A percentile compares a stretch with the other conserved stretches of the same genome.
Conservation (phyloP, 2,329 filamentous ascomycete species). For the Malbranchea zuffiana region DNA sequence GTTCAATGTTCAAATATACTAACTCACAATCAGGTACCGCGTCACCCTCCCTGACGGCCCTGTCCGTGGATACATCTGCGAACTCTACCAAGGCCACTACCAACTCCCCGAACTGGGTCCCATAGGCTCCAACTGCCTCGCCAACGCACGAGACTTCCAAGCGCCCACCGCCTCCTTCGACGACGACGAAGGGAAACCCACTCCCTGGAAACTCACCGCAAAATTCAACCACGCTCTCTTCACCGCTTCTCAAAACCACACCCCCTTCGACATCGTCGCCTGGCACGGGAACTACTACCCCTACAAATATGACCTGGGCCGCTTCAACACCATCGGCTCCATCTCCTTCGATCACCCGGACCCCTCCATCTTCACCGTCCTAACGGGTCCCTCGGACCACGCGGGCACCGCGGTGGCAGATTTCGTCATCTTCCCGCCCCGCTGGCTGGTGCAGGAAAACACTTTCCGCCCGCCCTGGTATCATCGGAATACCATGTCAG, state of each 20-base stretch:
- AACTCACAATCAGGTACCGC: conserved; percentile 43
- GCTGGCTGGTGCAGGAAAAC: conserved; percentile 51
- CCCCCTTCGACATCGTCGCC: conserved; percentile 66
- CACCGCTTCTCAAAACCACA: conserved; percentile 54
- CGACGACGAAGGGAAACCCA: conserved; percentile 43
- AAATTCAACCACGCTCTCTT: conserved; percentile 62
- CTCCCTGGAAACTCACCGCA: conserved; percentile 46
- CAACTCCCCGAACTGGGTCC: conserved; percentile 60
- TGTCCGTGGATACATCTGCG: conserved; percentile 62
- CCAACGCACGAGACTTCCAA: conserved; percentile 66
- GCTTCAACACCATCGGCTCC: conserved; percentile 63
- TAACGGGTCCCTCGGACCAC: conserved; percentile 48
- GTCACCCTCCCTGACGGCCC: conserved; percentile 54
- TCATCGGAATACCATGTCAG: conserved; percentile 54
- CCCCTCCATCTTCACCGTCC: conserved; percentile 62
- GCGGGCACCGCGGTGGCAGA: conserved; percentile 53
- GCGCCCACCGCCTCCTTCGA: conserved; percentile 58
- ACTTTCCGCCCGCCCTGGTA: conserved; percentile 54
- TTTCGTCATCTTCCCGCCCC: conserved; percentile 55
- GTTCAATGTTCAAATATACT: neutral
- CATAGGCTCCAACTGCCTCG: conserved; percentile 63
- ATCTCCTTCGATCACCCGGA: conserved; percentile 69
- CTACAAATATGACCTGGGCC: conserved; percentile 70
- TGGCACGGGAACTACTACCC: conserved; percentile 75
- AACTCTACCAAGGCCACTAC: conserved; percentile 64